Base-by-base conservation (phyloP, 805 yeast genomes). In the Saturnispora bothae region DNA sequence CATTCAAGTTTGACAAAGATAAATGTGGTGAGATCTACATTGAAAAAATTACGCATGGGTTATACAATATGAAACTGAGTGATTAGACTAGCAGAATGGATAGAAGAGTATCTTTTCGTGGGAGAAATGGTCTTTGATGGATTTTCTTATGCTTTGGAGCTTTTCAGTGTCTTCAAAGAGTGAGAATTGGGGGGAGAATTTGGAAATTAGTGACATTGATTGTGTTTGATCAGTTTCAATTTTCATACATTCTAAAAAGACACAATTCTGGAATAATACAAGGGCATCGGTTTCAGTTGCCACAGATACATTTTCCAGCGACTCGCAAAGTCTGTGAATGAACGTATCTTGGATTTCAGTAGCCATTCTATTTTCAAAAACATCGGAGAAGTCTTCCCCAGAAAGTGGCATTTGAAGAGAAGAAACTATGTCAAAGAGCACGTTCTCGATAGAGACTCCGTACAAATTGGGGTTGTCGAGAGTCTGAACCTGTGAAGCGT, bases 321-420 rank as follows among this genome's bases (percentile, higher is more conserved):
- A 15, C 3, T 19, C 13, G 12, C 15, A 18, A 9, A 37, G 7
- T 15, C 20, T 26, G 9, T 28, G n/a, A 3, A 37, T 29, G 26
- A 37, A 37, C 3, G 17, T 20, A 16, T 31, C 35, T 15, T 31
- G 21, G 13, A 31, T 28, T 10, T 19, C 15, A 16, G 10, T 9
- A 14, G 26, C 15, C 20, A 21, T 9, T 12, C n/a, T 5, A 16
- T 7, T 8, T 8, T 31, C 26, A 28, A 49, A 57, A n/a, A 54
- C 48, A 41, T 56, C 57, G 1, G 57, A 46, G 36, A 47, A 55
- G 34, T 54, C 58, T n/a, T 46, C 50, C 3, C 40, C 43, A 9
- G 22, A 20, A 4, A 27, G 4, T 9, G 40, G 40, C n/a, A 21
- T 8, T 28, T 26, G 31, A 5, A 38, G 20, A 30, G 50, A 39